phyloP scores from a whole-genome alignment of 345 rosid genomes.

The Jatropha curcas region DNA sequence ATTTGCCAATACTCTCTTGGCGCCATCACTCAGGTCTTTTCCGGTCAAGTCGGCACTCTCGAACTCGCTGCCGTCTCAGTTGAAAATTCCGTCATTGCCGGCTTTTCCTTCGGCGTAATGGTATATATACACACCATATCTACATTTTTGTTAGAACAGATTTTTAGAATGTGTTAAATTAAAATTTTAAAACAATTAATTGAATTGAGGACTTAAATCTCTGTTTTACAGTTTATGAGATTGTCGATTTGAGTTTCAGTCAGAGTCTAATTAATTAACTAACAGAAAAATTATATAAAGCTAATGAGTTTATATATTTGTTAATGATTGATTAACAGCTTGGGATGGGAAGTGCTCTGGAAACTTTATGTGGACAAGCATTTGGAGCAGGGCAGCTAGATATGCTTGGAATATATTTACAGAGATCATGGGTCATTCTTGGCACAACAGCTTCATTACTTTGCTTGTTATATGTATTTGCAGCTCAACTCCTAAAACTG shows the following conservation, averaged over 20 bases:
- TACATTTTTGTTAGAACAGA: too few relatives aligned
- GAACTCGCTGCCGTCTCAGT: slow-evolving; percentile 83
- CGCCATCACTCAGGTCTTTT: slow-evolving; percentile 70
- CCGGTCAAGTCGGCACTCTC: slow-evolving; percentile 76
- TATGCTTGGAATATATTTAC: slow-evolving; percentile 89
- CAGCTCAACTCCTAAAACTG: slow-evolving; percentile 42
- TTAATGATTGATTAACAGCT: slow-evolving; percentile 42
- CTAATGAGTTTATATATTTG: neutral
- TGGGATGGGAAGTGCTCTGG: slow-evolving; percentile 98
- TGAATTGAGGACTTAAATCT: too few relatives aligned
- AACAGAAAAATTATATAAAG: too few relatives aligned
- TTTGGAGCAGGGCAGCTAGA: slow-evolving; percentile 78
- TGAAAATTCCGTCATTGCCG: slow-evolving; percentile 90
- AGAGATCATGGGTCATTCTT: slow-evolving; percentile 90
- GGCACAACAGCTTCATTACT: slow-evolving; percentile 56
- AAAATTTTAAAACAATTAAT: too few relatives aligned
- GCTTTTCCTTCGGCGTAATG: slow-evolving; percentile 86
- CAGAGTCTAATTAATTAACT: too few relatives aligned
- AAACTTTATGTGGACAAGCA: slow-evolving; percentile 95
- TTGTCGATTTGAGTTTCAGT: too few relatives aligned
- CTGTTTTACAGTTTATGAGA: too few relatives aligned
- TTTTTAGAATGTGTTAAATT: too few relatives aligned
- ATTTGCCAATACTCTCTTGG: slow-evolving; percentile 90
- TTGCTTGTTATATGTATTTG: slow-evolving; percentile 59
- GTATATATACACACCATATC: slow-evolving; percentile 33